Conservation (phyloP, 441 rosid species). For the Adansonia gregorii region DNA sequence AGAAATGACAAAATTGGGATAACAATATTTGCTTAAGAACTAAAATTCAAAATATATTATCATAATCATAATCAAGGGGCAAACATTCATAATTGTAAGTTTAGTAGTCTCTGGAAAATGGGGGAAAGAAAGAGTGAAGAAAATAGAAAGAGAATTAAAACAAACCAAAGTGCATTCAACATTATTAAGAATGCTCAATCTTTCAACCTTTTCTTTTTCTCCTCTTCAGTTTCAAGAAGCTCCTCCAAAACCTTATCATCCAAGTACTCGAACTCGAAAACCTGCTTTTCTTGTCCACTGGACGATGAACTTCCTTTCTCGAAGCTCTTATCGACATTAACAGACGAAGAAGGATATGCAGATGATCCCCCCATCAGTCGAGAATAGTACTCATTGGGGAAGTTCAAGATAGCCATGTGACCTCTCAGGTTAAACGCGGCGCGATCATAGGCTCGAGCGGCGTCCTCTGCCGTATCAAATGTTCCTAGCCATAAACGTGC, state of each 20-base stretch:
- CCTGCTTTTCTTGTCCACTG: conserved; percentile 41
- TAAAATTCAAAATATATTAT: background rate
- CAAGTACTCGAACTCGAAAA: conserved; percentile 61
- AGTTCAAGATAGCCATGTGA: conserved; percentile 59
- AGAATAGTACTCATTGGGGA: conserved; percentile 55
- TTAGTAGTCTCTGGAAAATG: background rate
- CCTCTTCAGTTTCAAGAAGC: conserved; percentile 58
- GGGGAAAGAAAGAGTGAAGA: background rate
- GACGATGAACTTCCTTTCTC: conserved; percentile 30
- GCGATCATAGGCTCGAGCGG: conserved; percentile 67
- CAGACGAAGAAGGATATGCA: background rate
- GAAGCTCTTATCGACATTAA: background rate
- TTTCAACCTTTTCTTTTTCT: conserved; percentile 38
- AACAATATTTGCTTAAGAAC: background rate
- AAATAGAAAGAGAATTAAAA: background rate
- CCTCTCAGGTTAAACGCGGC: conserved; percentile 59
- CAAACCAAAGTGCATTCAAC: background rate
- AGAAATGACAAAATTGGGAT: background rate
- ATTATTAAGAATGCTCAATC: conserved; percentile 16
- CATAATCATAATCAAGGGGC: conserved; percentile 11
- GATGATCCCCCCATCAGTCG: conserved; percentile 28
- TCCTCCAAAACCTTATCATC: conserved; percentile 67
- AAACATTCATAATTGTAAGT: background rate
- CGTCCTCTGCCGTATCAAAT: conserved; percentile 60
- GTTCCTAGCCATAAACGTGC: conserved; percentile 68